phyloP scores from a whole-genome alignment of 2,329 filamentous ascomycete genomes.

The Pseudogymnoascus sp. region DNA sequence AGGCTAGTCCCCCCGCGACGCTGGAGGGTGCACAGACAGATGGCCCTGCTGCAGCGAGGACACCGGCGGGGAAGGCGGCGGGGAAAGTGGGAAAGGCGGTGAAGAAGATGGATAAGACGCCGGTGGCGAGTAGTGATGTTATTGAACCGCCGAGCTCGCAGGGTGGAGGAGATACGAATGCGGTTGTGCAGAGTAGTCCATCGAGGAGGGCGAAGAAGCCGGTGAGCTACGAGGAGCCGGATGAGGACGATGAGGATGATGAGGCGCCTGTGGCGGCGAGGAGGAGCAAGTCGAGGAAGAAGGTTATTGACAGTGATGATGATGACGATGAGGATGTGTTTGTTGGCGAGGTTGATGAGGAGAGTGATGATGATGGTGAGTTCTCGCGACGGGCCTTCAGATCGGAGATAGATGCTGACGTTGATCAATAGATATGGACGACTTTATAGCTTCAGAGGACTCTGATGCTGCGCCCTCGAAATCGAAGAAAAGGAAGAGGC shows the following conservation, averaged over 20 bases:
- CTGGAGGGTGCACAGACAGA: conserved; percentile 18
- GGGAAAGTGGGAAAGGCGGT: conserved; percentile 23
- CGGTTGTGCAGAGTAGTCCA: conserved; percentile 58
- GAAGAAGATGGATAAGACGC: conserved; percentile 48
- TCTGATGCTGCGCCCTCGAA: conserved; percentile 58
- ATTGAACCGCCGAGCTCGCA: conserved; percentile 62
- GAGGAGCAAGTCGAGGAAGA: conserved; percentile 46
- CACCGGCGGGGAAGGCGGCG: conserved; percentile 23
- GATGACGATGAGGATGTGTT: conserved; percentile 72
- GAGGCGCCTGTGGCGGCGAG: conserved; percentile 36
- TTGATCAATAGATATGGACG: conserved; percentile 59
- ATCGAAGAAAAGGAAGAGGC: conserved; percentile 64
- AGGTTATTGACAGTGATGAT: conserved; percentile 58
- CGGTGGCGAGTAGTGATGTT: conserved; percentile 74
- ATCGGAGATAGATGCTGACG: conserved; percentile 28
- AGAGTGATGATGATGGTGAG: conserved; percentile 51
- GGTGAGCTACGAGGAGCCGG: conserved; percentile 81
- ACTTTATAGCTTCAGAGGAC: conserved; percentile 79
- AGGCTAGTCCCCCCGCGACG: background rate
- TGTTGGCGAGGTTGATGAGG: conserved; percentile 52
- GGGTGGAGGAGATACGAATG: conserved; percentile 45
- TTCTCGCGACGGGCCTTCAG: background rate
- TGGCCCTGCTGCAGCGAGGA: conserved; percentile 37
- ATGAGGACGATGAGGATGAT: conserved; percentile 72
- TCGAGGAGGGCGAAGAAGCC: conserved; percentile 64